These are phyloP conservation scores for Termitomyces sp. DNA, from an alignment of 768 basidiomycete species.

Conservation along the genomic window DNA sequence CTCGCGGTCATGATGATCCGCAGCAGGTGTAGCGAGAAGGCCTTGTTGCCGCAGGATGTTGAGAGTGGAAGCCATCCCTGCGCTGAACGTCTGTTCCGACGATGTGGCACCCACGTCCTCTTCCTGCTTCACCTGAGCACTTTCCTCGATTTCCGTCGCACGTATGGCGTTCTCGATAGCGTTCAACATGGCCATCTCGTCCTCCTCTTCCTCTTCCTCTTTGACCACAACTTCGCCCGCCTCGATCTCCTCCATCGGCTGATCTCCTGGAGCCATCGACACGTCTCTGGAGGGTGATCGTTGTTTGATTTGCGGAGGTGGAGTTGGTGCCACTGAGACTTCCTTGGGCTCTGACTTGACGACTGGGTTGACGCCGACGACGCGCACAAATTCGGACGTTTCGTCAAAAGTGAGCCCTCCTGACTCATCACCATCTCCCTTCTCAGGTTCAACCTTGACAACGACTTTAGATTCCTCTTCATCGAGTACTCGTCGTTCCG, in stretches of 20 bases:
- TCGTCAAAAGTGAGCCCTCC: conserved; percentile 88
- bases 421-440: conserved; percentile 43
- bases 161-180: conserved; percentile 73
- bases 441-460: conserved; percentile 29
- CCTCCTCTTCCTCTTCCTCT: conserved; percentile 74
- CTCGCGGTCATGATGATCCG: conserved; percentile 77
- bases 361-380: conserved; percentile 67
- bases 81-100: conserved; percentile 73
- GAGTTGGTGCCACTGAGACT: conserved; percentile 19
- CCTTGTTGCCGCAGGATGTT: conserved; percentile 91
- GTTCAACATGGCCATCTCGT: conserved; percentile 71
- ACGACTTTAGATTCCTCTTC: conserved; percentile 43
- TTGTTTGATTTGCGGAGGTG: conserved; percentile 27
- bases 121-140: conserved; percentile 25
- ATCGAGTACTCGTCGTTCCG: conserved; percentile 57
- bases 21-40: conserved; percentile 62
- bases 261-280: conserved; percentile 59
- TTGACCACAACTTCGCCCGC: conserved; percentile 79
- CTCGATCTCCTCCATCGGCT: conserved; percentile 71
- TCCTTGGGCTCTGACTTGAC: conserved; percentile 48
- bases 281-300: conserved; percentile 50
- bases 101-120: conserved; percentile 56
- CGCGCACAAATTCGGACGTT: conserved; percentile 94
- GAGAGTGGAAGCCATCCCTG: conserved; percentile 87
- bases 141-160: conserved; percentile 57